phyloP scores from a whole-genome alignment of 306 rosid genomes.

The Trifolium subterraneum region DNA sequence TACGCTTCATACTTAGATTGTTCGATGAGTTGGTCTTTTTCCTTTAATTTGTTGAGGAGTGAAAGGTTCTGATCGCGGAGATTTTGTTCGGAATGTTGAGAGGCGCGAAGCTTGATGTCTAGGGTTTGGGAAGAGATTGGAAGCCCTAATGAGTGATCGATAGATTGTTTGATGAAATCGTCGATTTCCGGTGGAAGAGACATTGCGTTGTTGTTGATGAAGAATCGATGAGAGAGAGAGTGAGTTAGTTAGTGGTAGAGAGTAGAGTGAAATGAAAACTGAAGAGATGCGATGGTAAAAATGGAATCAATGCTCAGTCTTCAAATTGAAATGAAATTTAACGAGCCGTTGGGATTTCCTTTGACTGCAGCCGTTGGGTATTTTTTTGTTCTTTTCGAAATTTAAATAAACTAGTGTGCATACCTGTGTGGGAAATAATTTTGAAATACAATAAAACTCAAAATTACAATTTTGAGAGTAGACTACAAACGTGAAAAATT shows the following conservation, averaged over 20 bases:
- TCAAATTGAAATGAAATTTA: no score
- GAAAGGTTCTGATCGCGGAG: constrained; percentile 50
- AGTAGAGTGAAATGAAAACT: not conserved
- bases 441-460: no score
- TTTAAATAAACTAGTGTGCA: no score
- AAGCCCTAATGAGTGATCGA: constrained; percentile 67
- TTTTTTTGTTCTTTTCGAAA: no score
- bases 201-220: constrained; percentile 43
- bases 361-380: not conserved
- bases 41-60: constrained; percentile 57
- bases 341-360: not conserved
- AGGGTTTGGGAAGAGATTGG: constrained; percentile 65
- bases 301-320: no score
- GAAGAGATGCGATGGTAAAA: not conserved
- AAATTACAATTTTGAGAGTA: no score
- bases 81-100: constrained; percentile 55
- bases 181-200: constrained; percentile 69
- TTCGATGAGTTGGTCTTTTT: constrained; percentile 65
- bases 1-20: constrained; percentile 67
- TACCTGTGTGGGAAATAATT: no score
- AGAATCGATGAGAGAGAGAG: not conserved
- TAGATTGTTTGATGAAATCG: constrained; percentile 67
- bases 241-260: not conserved
- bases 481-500: no score
- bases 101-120: constrained; percentile 64